Base-by-base conservation (phyloP, 345 rosid species). In the Populus nigra region DNA sequence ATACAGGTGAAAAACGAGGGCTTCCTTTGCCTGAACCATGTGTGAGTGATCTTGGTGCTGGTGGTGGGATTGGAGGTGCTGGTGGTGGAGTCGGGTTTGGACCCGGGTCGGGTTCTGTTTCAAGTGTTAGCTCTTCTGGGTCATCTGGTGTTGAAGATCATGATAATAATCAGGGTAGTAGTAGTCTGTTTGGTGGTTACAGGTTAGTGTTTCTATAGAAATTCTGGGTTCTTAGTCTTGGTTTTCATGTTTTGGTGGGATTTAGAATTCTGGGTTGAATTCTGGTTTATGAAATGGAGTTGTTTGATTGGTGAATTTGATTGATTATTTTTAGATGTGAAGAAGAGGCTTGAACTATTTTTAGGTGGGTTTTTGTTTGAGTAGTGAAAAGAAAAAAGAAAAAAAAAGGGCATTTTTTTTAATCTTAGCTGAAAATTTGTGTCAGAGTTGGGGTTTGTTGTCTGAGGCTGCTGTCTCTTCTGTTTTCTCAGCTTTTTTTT, bases 91-190 rank as follows among this genome's bases (percentile, higher is more conserved):
- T 33, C 47, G 90, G 86, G 68, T 74, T 75, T 75, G 90, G 86
- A 81, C 89, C 86, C 72, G 97, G 93, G 76, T 92, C 96, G 68
- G 86, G 68, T 47, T 90, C 97, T 17, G 85, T 87, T 41, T 93
- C 93, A 0, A 93, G 98, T 82, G 86, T 90, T 41, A 91, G 98
- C 88, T 96, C 99, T 2, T 90, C 93, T 9, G 96, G 93, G 57
- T 92, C 99, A 10, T 88, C 89, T 27, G 81, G 71, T 43, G 98
- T 63, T 27, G 98, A 92, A 11, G 98, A 92, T 87, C 93, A 85
- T 65, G 83, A 27, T 82, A 86, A 77, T 77, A 88, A 83, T 68
- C 74, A 74, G 86, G 92, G 80, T 55, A 31, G 22, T 66, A 61
- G 15, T 41, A 43, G 10, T 27, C 77, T 38, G 76, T 82, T 85